A percentile compares a stretch with the other conserved stretches of the same genome.
Evolutionary conservation across 805 yeast genomes (phyloP).

Genomic region (Ogataea pilisensis): DNA sequence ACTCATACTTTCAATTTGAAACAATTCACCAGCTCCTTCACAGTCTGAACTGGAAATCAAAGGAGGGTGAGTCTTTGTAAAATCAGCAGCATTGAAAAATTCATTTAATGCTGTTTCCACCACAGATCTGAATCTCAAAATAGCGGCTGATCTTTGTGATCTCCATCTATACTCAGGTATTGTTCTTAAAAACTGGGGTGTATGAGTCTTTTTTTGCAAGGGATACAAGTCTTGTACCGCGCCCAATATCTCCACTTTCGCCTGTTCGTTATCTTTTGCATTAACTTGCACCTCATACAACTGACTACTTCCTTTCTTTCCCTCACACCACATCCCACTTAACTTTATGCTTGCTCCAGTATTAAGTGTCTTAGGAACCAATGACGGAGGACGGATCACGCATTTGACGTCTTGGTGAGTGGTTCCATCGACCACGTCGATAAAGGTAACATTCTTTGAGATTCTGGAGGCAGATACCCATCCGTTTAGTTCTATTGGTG

Average conservation of each 20-base stretch:
- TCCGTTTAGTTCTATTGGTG: conserved; percentile 53
- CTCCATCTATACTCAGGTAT: conserved; percentile 78
- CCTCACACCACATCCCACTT: conserved; percentile 33
- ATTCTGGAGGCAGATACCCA: conserved; percentile 70
- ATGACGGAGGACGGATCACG: conserved; percentile 40
- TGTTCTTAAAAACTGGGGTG: conserved; percentile 61
- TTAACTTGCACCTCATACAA: conserved; percentile 44
- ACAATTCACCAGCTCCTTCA: conserved; percentile 96
- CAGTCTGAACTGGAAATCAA: conserved; percentile 85
- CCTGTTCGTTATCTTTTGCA: conserved; percentile 25
- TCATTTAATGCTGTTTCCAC: conserved; percentile 50
- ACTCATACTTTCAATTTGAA: conserved; percentile 43
- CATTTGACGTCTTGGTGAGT: conserved; percentile 50
- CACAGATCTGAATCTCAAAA: conserved; percentile 68
- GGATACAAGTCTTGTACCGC: conserved; percentile 64
- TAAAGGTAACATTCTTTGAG: conserved; percentile 73
- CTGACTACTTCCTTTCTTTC: conserved; percentile 44
- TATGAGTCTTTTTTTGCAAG: conserved; percentile 73
- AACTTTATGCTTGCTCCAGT: conserved; percentile 36
- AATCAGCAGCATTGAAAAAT: conserved; percentile 52
- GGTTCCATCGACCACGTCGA: conserved; percentile 81
- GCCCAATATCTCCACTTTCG: conserved; percentile 50
- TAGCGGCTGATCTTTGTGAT: conserved; percentile 57
- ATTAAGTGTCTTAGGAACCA: conserved; percentile 27
- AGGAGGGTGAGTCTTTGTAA: conserved; percentile 81